Conservation (phyloP, 345 rosid species). For the Aurinia saxatilis region DNA sequence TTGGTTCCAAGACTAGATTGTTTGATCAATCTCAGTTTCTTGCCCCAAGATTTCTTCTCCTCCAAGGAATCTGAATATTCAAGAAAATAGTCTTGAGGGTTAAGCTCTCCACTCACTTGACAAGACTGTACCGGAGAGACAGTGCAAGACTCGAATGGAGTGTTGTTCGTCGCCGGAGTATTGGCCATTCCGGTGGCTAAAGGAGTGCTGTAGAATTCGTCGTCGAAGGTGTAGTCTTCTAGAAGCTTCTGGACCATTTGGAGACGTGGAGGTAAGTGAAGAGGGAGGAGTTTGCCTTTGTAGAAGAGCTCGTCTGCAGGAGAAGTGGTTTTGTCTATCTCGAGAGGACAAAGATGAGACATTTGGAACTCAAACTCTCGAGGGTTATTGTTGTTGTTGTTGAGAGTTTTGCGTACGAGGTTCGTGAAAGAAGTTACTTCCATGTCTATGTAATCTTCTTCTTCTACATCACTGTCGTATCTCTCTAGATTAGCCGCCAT, state of each 20-base stretch:
- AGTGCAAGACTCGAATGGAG: constrained; percentile 86
- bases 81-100: constrained; percentile 45
- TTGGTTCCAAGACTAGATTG: constrained; percentile 55
- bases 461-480: constrained; percentile 50
- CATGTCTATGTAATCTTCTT: constrained; percentile 87
- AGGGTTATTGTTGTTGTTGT: constrained; percentile 36
- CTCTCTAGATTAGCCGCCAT: constrained; percentile 44
- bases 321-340: constrained; percentile 44
- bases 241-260: constrained; percentile 71
- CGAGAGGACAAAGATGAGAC: constrained; percentile 44
- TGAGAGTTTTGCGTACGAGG: constrained; percentile 35
- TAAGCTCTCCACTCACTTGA: constrained; percentile 65
- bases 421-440: constrained; percentile 59
- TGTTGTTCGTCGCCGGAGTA: constrained; percentile 52
- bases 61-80: constrained; percentile 29
- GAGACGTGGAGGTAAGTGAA: constrained; percentile 65
- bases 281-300: constrained; percentile 95
- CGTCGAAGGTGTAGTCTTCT: constrained; percentile 38
- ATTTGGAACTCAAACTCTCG: constrained; percentile 89
- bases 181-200: constrained; percentile 39
- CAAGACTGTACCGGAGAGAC: constrained; percentile 72
- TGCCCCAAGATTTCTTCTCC: constrained; percentile 63
- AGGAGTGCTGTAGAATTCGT: constrained; percentile 68
- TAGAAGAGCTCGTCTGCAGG: constrained; percentile 96
- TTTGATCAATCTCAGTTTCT: constrained; percentile 49